Evolutionary conservation across 1,139 yeast genomes (phyloP), one percentile per base, ranked within the genome.

Genomic region (Lodderomyces oxycetoniae): DNA sequence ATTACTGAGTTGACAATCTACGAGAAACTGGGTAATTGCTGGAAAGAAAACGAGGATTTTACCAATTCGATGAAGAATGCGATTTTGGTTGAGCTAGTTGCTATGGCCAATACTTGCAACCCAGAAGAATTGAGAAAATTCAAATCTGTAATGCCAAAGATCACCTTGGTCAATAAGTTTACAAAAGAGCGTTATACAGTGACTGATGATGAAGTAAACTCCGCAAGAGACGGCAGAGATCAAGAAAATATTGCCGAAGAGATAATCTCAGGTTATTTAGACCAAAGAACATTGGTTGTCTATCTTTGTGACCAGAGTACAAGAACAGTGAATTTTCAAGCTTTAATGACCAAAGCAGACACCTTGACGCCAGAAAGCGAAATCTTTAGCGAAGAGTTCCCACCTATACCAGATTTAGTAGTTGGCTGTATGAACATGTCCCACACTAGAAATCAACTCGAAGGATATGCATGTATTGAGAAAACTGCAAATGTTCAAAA

Each of bases 21-120:
- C 37, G 66, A 61, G 32, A 39, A 42, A 14, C 34, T 31, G 30
- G 63, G 61, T 1, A 24, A 43, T 12, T 41, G 50, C 15, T 55
- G 61, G 60, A 39, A 41, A 17, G 22, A 16, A 12, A 47, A 43
- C 13, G 28, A 26, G 3, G 27, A 35, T 3, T 37, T 41, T 15
- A 33, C 57, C 19, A 49, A 46, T 28, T 31, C 37, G 13, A 43
- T 53, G 11, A 45, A 44, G 12, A 43, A 49, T 15, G 45, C 58
- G 8, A 48, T 61, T 12, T 35, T 51, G 14, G 50, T 43, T 28
- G 64, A 58, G 35, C 44, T 59, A 21, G 41, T 46, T 24, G 36
- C 53, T 10, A 49, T 57, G 37, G 45, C 49, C 4, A 47, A 46
- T 17, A 36, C 45, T 13, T 46, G 48, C 32, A 39, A 40, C n/a